These are phyloP conservation scores for Oxytropis ochrocephala DNA, from an alignment of 306 rosid genomes.

Conservation along the genomic window DNA sequence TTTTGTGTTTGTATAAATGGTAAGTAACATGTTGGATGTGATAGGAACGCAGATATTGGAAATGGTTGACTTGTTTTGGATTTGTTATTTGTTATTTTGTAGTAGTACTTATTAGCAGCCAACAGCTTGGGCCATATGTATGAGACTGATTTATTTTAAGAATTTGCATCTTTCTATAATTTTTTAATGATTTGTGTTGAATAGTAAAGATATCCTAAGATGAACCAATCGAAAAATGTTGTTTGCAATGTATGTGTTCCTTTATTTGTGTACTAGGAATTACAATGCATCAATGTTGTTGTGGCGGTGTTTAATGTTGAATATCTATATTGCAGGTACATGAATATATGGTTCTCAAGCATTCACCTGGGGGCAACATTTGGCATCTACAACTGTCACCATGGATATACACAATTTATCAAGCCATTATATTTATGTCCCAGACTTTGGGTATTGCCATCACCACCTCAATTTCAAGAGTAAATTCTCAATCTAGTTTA, in stretches of 20 bases:
- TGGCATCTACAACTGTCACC: too few relatives aligned
- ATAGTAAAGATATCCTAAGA: too few relatives aligned
- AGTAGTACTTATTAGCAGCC: too few relatives aligned
- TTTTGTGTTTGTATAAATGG: neutral
- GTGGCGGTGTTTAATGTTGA: neutral
- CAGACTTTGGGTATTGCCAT: too few relatives aligned
- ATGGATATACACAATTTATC: too few relatives aligned
- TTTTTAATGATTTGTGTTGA: too few relatives aligned
- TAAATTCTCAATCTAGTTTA: too few relatives aligned
- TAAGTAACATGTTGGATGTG: neutral
- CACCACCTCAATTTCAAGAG: too few relatives aligned
- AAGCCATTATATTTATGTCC: too few relatives aligned
- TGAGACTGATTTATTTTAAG: too few relatives aligned
- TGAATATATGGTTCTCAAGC: neutral
- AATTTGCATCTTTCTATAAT: too few relatives aligned
- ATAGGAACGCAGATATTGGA: neutral
- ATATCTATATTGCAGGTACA: constrained; percentile 2
- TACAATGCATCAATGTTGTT: neutral
- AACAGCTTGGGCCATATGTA: neutral
- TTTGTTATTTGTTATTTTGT: neutral
- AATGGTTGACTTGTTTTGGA: neutral
- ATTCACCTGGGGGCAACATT: too few relatives aligned
- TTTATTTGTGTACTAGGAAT: neutral
- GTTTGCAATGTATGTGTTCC: neutral
- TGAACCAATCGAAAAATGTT: neutral